These are phyloP conservation scores for Malus hybrid DNA, from an alignment of 331 rosid genomes.

Conservation along the genomic window DNA sequence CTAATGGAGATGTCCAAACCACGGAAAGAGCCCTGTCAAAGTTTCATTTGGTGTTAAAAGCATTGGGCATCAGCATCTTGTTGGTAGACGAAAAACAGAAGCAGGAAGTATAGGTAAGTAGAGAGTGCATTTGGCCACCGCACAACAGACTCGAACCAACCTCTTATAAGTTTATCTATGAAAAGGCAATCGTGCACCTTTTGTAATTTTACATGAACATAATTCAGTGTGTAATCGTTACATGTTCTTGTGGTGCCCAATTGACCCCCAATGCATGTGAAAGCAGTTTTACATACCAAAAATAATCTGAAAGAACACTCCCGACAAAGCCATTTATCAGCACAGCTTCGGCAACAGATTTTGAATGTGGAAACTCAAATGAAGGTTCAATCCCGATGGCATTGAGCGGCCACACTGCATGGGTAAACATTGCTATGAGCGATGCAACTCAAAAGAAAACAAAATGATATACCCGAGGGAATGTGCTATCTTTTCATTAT, in stretches of 20 bases:
- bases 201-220: background rate
- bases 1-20: constrained; percentile 75
- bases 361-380: constrained; percentile 45
- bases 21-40: constrained; percentile 63
- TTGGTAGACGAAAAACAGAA: background rate
- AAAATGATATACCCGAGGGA: background rate
- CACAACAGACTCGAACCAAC: background rate
- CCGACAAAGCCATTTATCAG: constrained; percentile 53
- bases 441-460: background rate
- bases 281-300: constrained; percentile 40
- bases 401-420: constrained; percentile 64
- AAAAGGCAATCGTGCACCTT: background rate
- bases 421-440: constrained; percentile 6
- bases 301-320: constrained; percentile 60
- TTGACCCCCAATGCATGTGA: background rate
- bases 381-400: constrained; percentile 58
- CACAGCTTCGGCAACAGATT: constrained; percentile 39
- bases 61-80: background rate
- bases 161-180: background rate
- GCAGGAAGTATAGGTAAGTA: background rate
- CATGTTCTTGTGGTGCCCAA: background rate
- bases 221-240: background rate
- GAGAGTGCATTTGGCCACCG: background rate
- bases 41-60: background rate
- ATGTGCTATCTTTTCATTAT: background rate